phyloP scores from a whole-genome alignment of 768 basidiomycete species.

The Paxillus rubicundulus region DNA sequence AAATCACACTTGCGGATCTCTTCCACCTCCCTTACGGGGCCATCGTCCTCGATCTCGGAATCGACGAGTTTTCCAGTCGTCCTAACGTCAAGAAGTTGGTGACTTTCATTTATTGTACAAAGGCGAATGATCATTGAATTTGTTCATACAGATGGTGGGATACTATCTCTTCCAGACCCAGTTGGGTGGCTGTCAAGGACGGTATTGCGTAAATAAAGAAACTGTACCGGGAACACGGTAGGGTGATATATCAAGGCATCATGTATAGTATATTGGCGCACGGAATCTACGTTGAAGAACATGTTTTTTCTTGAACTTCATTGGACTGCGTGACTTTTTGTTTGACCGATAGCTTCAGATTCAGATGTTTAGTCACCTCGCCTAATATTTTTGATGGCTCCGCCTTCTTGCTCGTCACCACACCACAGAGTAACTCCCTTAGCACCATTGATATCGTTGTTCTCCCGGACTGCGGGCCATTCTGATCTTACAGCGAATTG shows the following conservation, averaged over 20 bases:
- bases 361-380: too few species aligned
- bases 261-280: too few species aligned
- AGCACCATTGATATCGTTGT: too few species aligned
- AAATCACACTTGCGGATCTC: slow-evolving; percentile 21
- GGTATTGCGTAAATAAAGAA: slow-evolving; percentile 12
- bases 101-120: neutral
- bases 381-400: too few species aligned
- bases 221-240: neutral
- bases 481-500: too few species aligned
- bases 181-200: slow-evolving; percentile 46
- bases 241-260: neutral
- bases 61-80: slow-evolving; percentile 16
- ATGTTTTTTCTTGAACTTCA: too few species aligned
- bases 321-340: too few species aligned
- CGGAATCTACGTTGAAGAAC: too few species aligned
- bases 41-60: slow-evolving; percentile 6
- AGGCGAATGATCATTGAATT: neutral
- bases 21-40: slow-evolving; percentile 19
- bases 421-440: too few species aligned
- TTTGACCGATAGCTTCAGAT: too few species aligned
- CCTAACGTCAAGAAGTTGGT: slow-evolving; percentile 21
- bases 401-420: too few species aligned
- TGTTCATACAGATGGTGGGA: slow-evolving; percentile 44
- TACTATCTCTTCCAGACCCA: slow-evolving; percentile 39
- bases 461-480: too few species aligned